Conservation (phyloP, 2,329 filamentous ascomycete genomes). For the Pyrenochaeta sp. region DNA sequence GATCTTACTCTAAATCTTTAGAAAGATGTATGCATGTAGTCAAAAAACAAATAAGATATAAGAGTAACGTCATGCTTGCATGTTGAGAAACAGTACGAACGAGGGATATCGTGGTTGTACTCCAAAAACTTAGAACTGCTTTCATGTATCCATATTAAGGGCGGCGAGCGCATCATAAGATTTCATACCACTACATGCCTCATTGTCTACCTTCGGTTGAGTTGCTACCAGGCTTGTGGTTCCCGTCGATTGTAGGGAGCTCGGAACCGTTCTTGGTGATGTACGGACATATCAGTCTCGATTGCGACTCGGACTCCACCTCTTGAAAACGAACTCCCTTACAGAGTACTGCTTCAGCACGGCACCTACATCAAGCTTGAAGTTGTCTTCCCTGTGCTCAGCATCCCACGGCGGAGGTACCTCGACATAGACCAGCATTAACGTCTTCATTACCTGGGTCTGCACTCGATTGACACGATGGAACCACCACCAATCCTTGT, state of each 20-base stretch:
- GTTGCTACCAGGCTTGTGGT: no score
- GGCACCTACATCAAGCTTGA: conserved; percentile 64
- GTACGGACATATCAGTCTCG: conserved; percentile 56
- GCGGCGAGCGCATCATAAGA: no score
- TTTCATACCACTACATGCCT: no score
- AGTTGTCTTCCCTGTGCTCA: conserved; percentile 49
- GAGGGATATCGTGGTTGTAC: no score
- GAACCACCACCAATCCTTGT: conserved; percentile 78
- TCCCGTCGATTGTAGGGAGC: no score
- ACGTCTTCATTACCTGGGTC: conserved; percentile 86
- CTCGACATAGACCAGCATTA: conserved; percentile 91
- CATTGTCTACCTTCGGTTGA: no score
- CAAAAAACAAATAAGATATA: no score
- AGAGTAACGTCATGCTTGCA: no score
- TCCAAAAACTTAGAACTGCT: no score
- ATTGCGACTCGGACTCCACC: conserved; percentile 86
- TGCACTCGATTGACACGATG: conserved; percentile 91
- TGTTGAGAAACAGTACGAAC: no score
- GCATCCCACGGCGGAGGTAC: conserved; percentile 73
- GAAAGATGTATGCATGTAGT: not conserved
- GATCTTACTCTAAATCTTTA: not conserved
- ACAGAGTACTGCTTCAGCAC: conserved; percentile 76
- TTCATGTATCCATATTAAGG: no score
- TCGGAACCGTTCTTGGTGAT: no score
- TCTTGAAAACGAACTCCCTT: conserved; percentile 79